phyloP scores from a whole-genome alignment of 768 basidiomycete genomes.

The Saitozyma sp. region DNA sequence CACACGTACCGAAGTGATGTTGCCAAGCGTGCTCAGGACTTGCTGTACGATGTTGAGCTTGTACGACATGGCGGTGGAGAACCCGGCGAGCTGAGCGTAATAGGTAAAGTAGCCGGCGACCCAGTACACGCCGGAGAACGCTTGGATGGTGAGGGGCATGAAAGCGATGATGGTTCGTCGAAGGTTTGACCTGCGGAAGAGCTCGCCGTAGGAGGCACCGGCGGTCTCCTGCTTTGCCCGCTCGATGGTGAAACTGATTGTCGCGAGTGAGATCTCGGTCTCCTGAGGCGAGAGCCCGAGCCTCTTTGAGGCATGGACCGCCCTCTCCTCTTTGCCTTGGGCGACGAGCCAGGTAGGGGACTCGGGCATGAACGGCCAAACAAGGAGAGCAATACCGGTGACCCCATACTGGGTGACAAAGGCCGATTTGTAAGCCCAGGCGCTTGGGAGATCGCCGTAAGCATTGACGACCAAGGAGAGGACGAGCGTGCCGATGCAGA shows the following conservation, averaged over 20 bases:
- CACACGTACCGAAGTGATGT: conserved; percentile 1
- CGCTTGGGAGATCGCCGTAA: too few species aligned
- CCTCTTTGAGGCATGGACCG: too few species aligned
- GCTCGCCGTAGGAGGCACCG: not conserved
- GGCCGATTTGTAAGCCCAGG: too few species aligned
- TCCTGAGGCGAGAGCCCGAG: too few species aligned
- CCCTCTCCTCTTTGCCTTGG: too few species aligned
- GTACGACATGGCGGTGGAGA: not conserved
- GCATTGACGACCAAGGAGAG: too few species aligned
- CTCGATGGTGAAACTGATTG: not conserved
- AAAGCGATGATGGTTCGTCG: conserved; percentile 1
- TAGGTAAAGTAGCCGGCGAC: conserved; percentile 3
- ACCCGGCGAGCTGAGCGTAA: not conserved
- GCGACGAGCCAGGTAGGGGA: too few species aligned
- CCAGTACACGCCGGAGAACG: not conserved
- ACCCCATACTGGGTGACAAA: too few species aligned
- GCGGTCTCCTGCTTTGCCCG: not conserved
- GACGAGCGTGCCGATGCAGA: too few species aligned
- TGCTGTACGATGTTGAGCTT: conserved; percentile 1
- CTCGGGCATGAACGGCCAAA: too few species aligned
- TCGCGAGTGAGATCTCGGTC: too few species aligned
- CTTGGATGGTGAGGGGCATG: conserved; percentile 3
- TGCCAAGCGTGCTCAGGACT: not conserved
- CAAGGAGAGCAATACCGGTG: too few species aligned
- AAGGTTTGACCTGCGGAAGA: conserved; percentile 2